Evolutionary conservation across 2,329 filamentous ascomycete genomes (phyloP), one percentile per base, ranked within the genome.

Genomic region (Fusarium secorum): DNA sequence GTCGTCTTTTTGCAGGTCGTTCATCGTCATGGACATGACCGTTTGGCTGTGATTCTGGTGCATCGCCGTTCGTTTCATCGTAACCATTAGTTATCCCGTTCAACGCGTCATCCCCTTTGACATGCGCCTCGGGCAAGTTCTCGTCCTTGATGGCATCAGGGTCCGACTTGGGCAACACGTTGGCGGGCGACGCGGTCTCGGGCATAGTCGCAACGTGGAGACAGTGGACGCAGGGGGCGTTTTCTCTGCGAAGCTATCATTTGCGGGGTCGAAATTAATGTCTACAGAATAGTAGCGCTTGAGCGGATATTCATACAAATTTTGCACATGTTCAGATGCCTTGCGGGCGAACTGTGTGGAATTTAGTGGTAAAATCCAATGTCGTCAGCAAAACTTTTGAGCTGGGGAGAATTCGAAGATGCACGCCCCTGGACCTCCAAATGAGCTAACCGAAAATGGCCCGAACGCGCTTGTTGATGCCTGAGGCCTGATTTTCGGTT

Each of bases 1-100:
- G 89, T 68, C 89, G 90, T 78, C 91, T 89, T 81, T 94, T 94
- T 20, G 84, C 80, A 30, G 89, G 88, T 58, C 84, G 85, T 65
- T 84, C 85, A 48, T 83, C 81, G 53, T 81, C 80, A 68, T 80
- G 76, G 64, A 53, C 58, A 32, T 72, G 62, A 42, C 70, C 81
- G 81, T 65, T 86, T 78, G 45, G 85, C 83, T 83, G 51, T 75
- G 75, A 70, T 74, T 74, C 65, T 15, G 73, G 61, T 24, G 67
- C 73, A 74, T 75, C 76, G 64, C 74, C 70, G 24, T 75, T 73
- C 44, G 69, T 61, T 62, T 74, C 65, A 53, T 46, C 32, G 36
- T 60, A 28, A 7, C 38, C 62, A 54, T 70, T 62, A 38, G 64
- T 66, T 22, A 52, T 60, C 36, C 65, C 71, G 24, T 72, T 59